Evolutionary conservation across 2,329 filamentous ascomycete species (phyloP), one percentile per base, ranked within the genome.

Genomic region (Penicillium rolfsii): DNA sequence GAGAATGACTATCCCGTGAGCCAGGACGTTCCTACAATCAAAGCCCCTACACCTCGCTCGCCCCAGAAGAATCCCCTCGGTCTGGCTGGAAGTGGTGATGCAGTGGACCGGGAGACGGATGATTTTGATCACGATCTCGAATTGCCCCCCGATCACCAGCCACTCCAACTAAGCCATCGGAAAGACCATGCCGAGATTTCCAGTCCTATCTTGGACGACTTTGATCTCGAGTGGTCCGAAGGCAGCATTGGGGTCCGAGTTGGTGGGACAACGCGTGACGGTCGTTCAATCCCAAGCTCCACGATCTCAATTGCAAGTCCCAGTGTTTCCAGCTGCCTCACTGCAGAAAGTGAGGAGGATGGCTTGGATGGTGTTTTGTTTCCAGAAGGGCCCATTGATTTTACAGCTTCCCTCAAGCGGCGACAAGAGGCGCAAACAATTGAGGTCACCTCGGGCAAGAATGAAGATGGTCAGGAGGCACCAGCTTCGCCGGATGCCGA

Each of bases 291-390:
- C 70, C 88, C 91, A 70, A 95, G 91, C 79, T 97, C 93, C 0
- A 94, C 92, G 19, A 87, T 89, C 38, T 97, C 93, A 41, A 91
- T 91, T 30, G 85, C 97, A 75, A 98, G 94, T 73, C 94, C 95
- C 14, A 98, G 93, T 74, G 85, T 96, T 58, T 91, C 93, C 22
- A 98, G 94, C 76, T 95, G 91, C 65, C 88, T 96, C 68, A 97
- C 93, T 1, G 85, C 87, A 9, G 95, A 97, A 79, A 98, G 93
- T 72, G 94, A 97, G 73, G 93, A 97, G 67, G 94, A 98, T 75
- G 90, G 91, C 6, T 85, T 98, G 62, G 91, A 95, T 62, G 94
- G 94, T n/a, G 83, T 99, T 14, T 82, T 97, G 22, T 82, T 98
- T 19, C 95, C 95, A 0, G 84, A 85, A 57, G 93, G 93, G 0